Evolutionary conservation across 208 protist species (phyloP).

Genomic region (Leishmania aethiopica): DNA sequence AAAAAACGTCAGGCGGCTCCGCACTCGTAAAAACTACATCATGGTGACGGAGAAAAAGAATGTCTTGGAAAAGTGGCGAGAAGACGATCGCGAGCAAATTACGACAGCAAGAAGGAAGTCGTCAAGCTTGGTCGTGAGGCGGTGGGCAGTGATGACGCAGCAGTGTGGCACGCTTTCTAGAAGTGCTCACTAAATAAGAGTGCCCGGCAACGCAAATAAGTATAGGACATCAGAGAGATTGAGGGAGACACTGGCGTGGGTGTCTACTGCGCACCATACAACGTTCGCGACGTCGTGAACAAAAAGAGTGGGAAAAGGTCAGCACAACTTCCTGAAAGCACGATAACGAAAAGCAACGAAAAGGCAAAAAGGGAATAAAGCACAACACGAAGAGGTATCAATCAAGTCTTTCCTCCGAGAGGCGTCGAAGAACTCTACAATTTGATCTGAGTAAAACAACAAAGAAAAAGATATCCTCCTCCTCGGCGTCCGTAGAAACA

Average conservation of each 20-base stretch:
- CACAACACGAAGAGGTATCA: neutral
- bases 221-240: conserved; percentile 8
- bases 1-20: neutral
- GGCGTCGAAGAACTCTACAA: conserved; percentile 6
- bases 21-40: conserved; percentile 9
- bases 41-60: neutral
- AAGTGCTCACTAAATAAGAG: neutral
- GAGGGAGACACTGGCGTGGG: neutral
- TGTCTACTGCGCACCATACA: neutral
- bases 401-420: conserved; percentile 17
- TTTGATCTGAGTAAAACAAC: neutral
- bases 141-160: neutral
- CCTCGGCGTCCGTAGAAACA: neutral
- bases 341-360: conserved; percentile 5
- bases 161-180: neutral
- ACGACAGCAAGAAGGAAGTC: neutral
- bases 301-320: neutral
- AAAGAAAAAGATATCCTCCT: neutral
- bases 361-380: neutral
- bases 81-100: neutral
- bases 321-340: conserved; percentile 4
- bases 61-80: no score
- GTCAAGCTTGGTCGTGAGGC: conserved; percentile 2
- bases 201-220: neutral
- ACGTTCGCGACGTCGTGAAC: neutral